Percentiles rank a stretch among this genome's conserved stretches.
Conservation (phyloP, 768 basidiomycete species). For the Lentinula sp. region DNA sequence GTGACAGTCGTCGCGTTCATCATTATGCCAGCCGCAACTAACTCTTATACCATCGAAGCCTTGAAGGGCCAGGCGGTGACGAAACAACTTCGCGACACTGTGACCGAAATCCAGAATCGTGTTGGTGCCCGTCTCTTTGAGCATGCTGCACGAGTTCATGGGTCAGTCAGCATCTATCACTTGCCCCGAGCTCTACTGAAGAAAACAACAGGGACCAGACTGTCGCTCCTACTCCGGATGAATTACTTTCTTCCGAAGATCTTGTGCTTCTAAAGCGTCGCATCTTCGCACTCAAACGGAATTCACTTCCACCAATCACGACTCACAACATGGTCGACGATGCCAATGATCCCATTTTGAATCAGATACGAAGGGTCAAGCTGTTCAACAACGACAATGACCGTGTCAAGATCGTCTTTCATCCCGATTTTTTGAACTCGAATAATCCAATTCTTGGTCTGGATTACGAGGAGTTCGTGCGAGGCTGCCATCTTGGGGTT, state of each 20-base stretch:
- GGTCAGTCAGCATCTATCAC: conserved; percentile 38
- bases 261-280: conserved; percentile 92
- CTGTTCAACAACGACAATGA: conserved; percentile 87
- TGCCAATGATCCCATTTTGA: conserved; percentile 85
- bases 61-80: conserved; percentile 96
- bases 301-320: conserved; percentile 90
- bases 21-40: conserved; percentile 95
- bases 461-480: conserved; percentile 98
- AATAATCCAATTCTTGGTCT: conserved; percentile 97
- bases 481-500: conserved; percentile 96
- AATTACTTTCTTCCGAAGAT: conserved; percentile 86
- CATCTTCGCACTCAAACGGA: conserved; percentile 93
- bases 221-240: conserved; percentile 63
- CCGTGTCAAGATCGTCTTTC: conserved; percentile 96
- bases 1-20: conserved; percentile 95
- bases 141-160: conserved; percentile 87
- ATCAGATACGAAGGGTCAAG: conserved; percentile 89
- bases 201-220: conserved; percentile 54
- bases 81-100: conserved; percentile 93
- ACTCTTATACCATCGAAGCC: conserved; percentile 96
- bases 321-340: conserved; percentile 99
- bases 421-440: conserved; percentile 96
- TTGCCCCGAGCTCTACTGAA: background rate
- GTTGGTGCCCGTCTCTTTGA: conserved; percentile 92
- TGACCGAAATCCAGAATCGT: conserved; percentile 90